A percentile compares a stretch with the other conserved stretches of the same genome.
phyloP scores from a whole-genome alignment of 2,329 filamentous ascomycete genomes.

The Claviceps monticola region DNA sequence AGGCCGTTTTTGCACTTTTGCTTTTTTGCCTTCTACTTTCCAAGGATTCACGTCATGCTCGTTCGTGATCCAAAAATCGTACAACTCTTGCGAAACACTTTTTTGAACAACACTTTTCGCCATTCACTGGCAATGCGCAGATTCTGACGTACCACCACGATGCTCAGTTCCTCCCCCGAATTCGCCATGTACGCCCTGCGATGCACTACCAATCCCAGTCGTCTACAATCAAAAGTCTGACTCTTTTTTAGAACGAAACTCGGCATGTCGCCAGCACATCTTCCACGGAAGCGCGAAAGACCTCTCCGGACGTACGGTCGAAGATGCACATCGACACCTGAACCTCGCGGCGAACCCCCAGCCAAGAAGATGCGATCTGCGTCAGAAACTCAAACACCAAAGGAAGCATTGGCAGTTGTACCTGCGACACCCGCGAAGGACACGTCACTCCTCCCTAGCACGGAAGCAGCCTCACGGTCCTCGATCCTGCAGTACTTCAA shows the following conservation, averaged over 20 bases:
- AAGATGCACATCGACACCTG: constrained; percentile 13
- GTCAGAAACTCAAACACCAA: neutral
- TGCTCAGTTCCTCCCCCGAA: constrained; percentile 13
- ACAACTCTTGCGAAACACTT: too few species aligned
- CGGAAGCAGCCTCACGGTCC: constrained; percentile 7
- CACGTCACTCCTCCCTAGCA: neutral
- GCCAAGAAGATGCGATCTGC: constrained; percentile 14
- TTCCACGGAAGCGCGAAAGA: constrained; percentile 18
- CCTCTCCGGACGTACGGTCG: constrained; percentile 28
- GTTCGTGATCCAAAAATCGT: too few species aligned
- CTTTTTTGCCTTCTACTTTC: too few species aligned
- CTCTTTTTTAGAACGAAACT: constrained; percentile 16
- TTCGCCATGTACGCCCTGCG: constrained; percentile 14
- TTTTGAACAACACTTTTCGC: too few species aligned
- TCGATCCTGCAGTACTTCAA: constrained; percentile 30
- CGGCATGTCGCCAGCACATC: constrained; percentile 11
- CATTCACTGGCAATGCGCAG: too few species aligned
- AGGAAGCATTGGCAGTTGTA: neutral
- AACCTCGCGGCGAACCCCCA: constrained; percentile 13
- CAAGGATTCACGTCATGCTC: too few species aligned
- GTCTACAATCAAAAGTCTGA: too few species aligned
- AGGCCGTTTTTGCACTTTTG: too few species aligned
- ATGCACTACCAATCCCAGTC: too few species aligned
- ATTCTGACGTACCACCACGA: neutral
- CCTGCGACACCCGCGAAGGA: neutral